phyloP scores from a whole-genome alignment of 345 rosid species.

The Eucalyptus caleyi region DNA sequence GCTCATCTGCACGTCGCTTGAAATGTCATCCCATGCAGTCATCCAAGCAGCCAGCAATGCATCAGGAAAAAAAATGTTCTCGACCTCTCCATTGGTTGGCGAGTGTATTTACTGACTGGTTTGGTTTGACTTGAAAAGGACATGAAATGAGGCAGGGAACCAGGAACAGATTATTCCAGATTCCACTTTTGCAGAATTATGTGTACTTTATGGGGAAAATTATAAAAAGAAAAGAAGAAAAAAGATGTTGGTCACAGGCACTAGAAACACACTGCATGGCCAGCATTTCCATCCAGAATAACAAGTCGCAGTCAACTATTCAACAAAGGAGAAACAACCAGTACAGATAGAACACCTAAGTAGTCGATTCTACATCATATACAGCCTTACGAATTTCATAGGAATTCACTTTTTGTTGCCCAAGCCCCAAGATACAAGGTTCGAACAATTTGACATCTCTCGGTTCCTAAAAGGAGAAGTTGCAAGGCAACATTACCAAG shows the following conservation, averaged over 20 bases:
- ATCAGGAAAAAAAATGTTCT: not conserved
- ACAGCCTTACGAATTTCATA: not conserved
- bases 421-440: not conserved
- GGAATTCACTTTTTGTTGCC: not conserved
- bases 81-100: not conserved
- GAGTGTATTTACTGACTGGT: not conserved
- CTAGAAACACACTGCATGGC: not conserved
- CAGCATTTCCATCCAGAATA: not conserved
- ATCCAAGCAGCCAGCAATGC: not conserved
- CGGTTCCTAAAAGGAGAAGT: not conserved
- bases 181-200: not conserved
- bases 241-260: not conserved
- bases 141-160: not conserved
- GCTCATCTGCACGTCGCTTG: constrained; percentile 21
- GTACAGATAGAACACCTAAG: not conserved
- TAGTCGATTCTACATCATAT: not conserved
- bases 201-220: not conserved
- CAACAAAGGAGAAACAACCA: not conserved
- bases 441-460: not conserved
- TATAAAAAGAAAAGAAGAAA: not conserved
- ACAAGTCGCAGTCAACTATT: not conserved
- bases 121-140: not conserved
- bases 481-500: not conserved
- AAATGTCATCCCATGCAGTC: not conserved
- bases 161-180: not conserved